A percentile compares a stretch with the other conserved stretches of the same genome.
phyloP scores from a whole-genome alignment of 805 yeast species.

The Naumovozyma baii region DNA sequence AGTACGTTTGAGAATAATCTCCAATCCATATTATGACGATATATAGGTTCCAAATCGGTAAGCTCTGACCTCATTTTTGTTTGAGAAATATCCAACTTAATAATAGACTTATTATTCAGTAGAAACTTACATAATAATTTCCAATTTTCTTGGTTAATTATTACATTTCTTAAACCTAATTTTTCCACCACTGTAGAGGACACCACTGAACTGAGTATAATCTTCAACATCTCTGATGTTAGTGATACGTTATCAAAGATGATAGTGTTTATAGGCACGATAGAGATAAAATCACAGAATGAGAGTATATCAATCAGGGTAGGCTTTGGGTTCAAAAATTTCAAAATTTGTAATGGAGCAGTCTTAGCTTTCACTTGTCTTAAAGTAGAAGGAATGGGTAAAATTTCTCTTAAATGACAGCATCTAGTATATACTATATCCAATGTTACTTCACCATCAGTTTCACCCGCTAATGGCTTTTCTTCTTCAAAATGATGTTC shows the following conservation, averaged over 20 bases:
- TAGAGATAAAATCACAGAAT: constrained; percentile 76
- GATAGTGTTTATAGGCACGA: constrained; percentile 69
- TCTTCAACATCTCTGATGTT: constrained; percentile 64
- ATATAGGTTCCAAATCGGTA: constrained; percentile 12
- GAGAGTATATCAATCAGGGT: constrained; percentile 80
- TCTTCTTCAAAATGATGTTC: constrained; percentile 40
- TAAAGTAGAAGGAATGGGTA: constrained; percentile 83
- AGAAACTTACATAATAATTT: constrained; percentile 64
- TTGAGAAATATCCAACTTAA: constrained; percentile 62
- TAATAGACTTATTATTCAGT: constrained; percentile 47
- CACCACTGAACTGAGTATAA: constrained; percentile 59
- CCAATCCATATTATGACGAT: constrained; percentile 77
- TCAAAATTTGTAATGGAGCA: constrained; percentile 62
- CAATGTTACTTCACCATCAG: constrained; percentile 22
- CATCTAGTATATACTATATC: constrained; percentile 83
- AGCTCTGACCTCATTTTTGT: constrained; percentile 32
- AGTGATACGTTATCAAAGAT: constrained; percentile 71
- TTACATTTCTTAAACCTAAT: constrained; percentile 66
- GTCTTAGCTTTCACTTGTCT: constrained; percentile 71
- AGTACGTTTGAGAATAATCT: constrained; percentile 59
- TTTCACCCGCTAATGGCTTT: constrained; percentile 8
- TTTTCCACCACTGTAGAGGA: constrained; percentile 59
- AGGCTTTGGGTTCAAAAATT: constrained; percentile 74
- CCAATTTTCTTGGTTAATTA: constrained; percentile 71
- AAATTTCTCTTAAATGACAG: constrained; percentile 81